phyloP scores from a whole-genome alignment of 2,329 filamentous ascomycete genomes.

The Aspergillus floridensis region DNA sequence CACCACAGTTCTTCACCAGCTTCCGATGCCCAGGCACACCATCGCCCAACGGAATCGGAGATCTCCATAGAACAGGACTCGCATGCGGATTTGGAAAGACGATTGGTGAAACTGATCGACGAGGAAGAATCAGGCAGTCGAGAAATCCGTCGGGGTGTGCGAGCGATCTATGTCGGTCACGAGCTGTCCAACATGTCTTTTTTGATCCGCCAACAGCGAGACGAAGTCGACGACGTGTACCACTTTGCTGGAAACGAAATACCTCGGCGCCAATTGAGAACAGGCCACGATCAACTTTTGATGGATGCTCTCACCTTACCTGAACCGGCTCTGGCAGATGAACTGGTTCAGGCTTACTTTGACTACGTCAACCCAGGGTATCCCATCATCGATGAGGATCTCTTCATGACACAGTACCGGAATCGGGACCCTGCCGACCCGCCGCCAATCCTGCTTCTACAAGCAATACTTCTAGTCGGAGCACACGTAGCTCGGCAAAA shows the following conservation, averaged over 20 bases:
- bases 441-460: slow-evolving; percentile 50
- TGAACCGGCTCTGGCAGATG: slow-evolving; percentile 49
- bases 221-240: slow-evolving; percentile 42
- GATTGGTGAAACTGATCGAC: slow-evolving; percentile 52
- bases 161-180: slow-evolving; percentile 55
- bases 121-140: slow-evolving; percentile 46
- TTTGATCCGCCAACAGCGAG: slow-evolving; percentile 51
- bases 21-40: slow-evolving; percentile 22
- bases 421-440: slow-evolving; percentile 46
- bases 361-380: slow-evolving; percentile 51
- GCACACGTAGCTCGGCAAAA: slow-evolving; percentile 48
- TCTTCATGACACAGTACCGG: slow-evolving; percentile 52
- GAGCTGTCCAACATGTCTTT: slow-evolving; percentile 58
- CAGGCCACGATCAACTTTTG: slow-evolving; percentile 46
- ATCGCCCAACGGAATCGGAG: slow-evolving; percentile 27
- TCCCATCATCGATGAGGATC: slow-evolving; percentile 52
- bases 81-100: slow-evolving; percentile 44
- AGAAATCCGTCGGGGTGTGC: slow-evolving; percentile 49
- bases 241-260: slow-evolving; percentile 47
- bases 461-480: slow-evolving; percentile 53
- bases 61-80: slow-evolving; percentile 40
- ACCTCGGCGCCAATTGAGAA: slow-evolving; percentile 41
- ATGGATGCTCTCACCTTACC: slow-evolving; percentile 52
- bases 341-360: slow-evolving; percentile 53
- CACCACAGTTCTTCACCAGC: slow-evolving; percentile 21